Base-by-base conservation (phyloP, 176 grass and related monocot species). In the Lolium rigidum region DNA sequence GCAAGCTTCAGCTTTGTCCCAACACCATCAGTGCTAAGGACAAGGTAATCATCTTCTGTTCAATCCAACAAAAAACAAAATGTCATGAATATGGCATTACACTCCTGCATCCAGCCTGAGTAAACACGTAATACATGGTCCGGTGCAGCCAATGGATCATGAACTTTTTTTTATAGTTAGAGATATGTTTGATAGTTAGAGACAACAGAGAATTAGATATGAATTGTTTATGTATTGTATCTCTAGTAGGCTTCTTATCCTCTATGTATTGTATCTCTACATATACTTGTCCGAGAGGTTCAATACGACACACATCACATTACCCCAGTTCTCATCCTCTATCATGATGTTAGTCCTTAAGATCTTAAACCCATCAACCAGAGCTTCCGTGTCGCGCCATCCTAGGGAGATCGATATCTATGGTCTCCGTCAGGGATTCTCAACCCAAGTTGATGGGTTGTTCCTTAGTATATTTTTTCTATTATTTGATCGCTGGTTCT, bases 1-100 rank as follows among this genome's bases (percentile, higher is more conserved):
- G 97, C 97, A 87, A 99, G 90, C 80, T 99, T 99, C 48, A 99
- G 76, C 86, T 99, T 96, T 16, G 97, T 99, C 70, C 97, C 97
- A 37, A 99, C 97, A 26, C 97, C 97, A 39, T 99, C 97, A 0
- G 85, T 90, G 7, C 97, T 89, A 74, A 80, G 82, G 22, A 96
- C 94, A 85, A 99, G 90, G 56, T 90, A 99, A 6, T 87, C 76
- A 68, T 91, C 94, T 12, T 89, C 97, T 96, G 85, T 89, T 72
- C 50, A 77, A 81, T n/a, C 64, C 24, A 73, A 50, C 48, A 60
- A 8, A 48, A 85, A 71, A 63, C 6, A 20, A 78, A 28, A 39
- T 17, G 21, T 72, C 7, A 79, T 11, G 20, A 39, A 48, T 11
- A 71, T 76, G 57, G 0, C 20, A 85, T 11, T 8, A 10, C n/a